Base-by-base conservation (phyloP, 169 alveolate genomes). In the Plasmodium ovale region DNA sequence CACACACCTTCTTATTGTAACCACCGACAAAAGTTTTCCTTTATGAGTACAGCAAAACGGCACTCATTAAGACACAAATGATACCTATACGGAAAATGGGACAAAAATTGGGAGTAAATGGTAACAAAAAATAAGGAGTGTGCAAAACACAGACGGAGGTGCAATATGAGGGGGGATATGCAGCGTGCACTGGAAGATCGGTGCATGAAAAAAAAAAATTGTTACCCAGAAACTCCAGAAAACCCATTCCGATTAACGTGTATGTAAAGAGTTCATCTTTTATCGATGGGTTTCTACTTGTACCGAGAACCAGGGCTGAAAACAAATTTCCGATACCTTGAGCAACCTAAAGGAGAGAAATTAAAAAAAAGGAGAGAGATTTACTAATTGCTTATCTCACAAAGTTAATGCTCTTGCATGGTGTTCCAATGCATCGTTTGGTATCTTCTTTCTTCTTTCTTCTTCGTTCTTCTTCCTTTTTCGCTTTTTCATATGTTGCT, bases 171-270 rank as follows among this genome's bases (percentile, higher is more conserved):
- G n/a, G n/a, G n/a, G n/a, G n/a, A n/a, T n/a, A n/a, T n/a, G n/a
- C n/a, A n/a, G n/a, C n/a, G n/a, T n/a, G n/a, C n/a, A n/a, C n/a
- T n/a, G n/a, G n/a, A n/a, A n/a, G n/a, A n/a, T n/a, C n/a, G 16
- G 42, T n/a, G 4, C 51, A 37, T 31, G 10, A 44, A 19, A 72
- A 37, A 49, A 7, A 16, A 73, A 73, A 58, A 49, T 37, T 31
- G 2, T 67, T 82, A 82, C 97, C 98, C 10, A 96, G 91, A 72
- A 96, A 96, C 91, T 96, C 98, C 62, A 96, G 95, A 88, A 96
- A 96, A n/a, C 98, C 98, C 97, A 96, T 95, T 14, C 98, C 98
- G 59, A 96, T 95, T 27, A 96, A 94, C 14, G 98, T 95, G 87
- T 96, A 96, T 33, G 98, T 96, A 91, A 96, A 96, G 25, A 96